A percentile compares a stretch with the other conserved stretches of the same genome.
phyloP scores from a whole-genome alignment of 139 green algal species.

The Chlamydomonas sphaeroides region DNA sequence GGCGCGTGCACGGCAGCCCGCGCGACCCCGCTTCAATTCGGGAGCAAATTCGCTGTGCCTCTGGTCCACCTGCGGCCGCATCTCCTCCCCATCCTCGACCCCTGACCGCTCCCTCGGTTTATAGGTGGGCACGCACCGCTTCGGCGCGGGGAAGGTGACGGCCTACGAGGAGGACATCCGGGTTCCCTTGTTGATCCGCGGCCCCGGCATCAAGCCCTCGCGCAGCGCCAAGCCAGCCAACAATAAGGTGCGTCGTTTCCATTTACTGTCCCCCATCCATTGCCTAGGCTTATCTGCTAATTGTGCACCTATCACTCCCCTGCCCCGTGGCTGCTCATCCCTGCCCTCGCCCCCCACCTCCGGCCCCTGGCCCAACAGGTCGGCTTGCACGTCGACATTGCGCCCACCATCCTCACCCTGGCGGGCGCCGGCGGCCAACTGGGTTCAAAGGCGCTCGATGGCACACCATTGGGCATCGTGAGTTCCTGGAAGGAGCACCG shows the following conservation, averaged over 20 bases:
- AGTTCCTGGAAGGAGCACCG: no score
- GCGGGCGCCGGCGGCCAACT: constrained; percentile 14
- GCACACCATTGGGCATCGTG: constrained; percentile 24
- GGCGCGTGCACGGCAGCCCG: no score
- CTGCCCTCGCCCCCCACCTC: background rate
- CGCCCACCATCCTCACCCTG: constrained; percentile 37
- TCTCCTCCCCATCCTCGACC: no score
- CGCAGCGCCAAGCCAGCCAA: constrained; percentile 11
- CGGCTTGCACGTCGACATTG: constrained; percentile 40
- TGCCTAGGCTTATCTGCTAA: no score
- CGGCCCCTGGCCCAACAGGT: background rate
- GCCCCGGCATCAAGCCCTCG: constrained; percentile 36
- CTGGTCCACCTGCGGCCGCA: no score
- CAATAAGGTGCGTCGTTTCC: background rate
- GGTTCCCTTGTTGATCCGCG: constrained; percentile 46
- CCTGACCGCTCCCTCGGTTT: no score
- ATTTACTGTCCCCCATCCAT: no score
- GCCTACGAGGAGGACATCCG: constrained; percentile 46
- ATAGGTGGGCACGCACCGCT: constrained; percentile 38
- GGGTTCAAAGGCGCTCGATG: constrained; percentile 18
- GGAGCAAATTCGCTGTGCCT: no score
- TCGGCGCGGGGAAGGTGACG: constrained; percentile 38
- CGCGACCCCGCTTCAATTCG: no score
- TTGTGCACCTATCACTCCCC: no score
- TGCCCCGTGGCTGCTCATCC: background rate